These are phyloP conservation scores for Venturia nashicola DNA, from an alignment of 2,329 filamentous ascomycete genomes.

Conservation along the genomic window DNA sequence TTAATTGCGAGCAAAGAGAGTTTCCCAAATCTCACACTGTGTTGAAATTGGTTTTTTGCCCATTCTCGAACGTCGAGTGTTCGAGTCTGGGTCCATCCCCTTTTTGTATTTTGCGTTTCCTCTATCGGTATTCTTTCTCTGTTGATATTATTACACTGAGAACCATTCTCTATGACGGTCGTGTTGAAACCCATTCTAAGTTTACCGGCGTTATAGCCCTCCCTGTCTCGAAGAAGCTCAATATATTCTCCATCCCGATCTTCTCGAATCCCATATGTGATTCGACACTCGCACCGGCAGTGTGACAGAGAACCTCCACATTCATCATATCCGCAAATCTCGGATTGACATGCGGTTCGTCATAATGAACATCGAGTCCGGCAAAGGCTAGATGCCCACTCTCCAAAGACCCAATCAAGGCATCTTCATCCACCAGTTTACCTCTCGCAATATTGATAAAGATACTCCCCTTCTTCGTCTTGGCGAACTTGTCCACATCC, in stretches of 20 bases:
- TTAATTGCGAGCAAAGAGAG: too few relatives aligned
- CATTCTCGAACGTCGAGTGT: too few relatives aligned
- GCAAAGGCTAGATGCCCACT: conserved; percentile 37
- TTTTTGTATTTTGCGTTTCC: too few relatives aligned
- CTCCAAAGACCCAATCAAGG: conserved; percentile 47
- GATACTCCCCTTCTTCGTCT: conserved; percentile 42
- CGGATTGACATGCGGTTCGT: conserved; percentile 44
- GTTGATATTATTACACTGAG: background rate
- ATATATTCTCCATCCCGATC: conserved; percentile 53
- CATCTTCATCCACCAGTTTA: conserved; percentile 51
- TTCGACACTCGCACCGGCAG: conserved; percentile 54
- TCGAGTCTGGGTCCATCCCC: too few relatives aligned
- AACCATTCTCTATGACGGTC: background rate
- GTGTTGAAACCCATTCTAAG: conserved; percentile 25
- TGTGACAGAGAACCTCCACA: conserved; percentile 53
- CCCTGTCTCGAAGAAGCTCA: conserved; percentile 42
- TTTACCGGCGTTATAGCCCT: conserved; percentile 52
- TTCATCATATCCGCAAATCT: conserved; percentile 32
- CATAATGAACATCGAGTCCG: conserved; percentile 52
- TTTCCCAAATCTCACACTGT: too few relatives aligned
- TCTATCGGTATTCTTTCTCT: too few relatives aligned
- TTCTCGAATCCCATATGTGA: conserved; percentile 56
- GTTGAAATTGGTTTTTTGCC: too few relatives aligned
- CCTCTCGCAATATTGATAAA: conserved; percentile 58
- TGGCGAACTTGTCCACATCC: conserved; percentile 32